These are phyloP conservation scores for Alternaria gansuensis DNA, from an alignment of 2,329 filamentous ascomycete species.

Conservation along the genomic window DNA sequence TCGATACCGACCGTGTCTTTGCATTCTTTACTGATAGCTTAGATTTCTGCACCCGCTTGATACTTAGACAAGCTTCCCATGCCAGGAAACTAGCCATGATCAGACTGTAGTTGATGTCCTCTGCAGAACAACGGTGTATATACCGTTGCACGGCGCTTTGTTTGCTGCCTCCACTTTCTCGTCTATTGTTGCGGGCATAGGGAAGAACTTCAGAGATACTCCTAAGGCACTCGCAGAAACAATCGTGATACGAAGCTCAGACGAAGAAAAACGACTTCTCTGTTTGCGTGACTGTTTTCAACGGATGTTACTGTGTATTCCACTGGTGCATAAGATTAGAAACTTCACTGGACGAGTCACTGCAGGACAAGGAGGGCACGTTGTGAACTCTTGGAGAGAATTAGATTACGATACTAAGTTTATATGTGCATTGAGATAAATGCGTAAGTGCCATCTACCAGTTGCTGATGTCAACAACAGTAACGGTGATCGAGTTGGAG, in stretches of 20 bases:
- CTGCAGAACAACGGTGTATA: neutral
- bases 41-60: too few species aligned
- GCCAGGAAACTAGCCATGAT: neutral
- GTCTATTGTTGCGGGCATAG: neutral
- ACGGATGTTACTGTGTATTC: neutral
- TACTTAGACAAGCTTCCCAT: too few species aligned
- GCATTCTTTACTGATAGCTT: neutral
- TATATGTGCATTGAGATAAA: neutral
- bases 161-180: neutral
- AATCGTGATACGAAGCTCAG: neutral
- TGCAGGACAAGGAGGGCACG: neutral
- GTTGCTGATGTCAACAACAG: slow-evolving; percentile 46
- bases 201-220: neutral
- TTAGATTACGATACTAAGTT: neutral
- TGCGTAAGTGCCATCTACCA: neutral
- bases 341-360: neutral
- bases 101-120: neutral
- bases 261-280: neutral
- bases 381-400: neutral
- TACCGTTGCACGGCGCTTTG: neutral
- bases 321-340: neutral
- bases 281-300: neutral
- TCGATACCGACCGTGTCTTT: neutral
- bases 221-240: neutral
- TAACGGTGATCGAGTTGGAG: slow-evolving; percentile 45